Evolutionary conservation across 2,329 filamentous ascomycete genomes (phyloP).

Genomic region (Myrmaecium sp.): DNA sequence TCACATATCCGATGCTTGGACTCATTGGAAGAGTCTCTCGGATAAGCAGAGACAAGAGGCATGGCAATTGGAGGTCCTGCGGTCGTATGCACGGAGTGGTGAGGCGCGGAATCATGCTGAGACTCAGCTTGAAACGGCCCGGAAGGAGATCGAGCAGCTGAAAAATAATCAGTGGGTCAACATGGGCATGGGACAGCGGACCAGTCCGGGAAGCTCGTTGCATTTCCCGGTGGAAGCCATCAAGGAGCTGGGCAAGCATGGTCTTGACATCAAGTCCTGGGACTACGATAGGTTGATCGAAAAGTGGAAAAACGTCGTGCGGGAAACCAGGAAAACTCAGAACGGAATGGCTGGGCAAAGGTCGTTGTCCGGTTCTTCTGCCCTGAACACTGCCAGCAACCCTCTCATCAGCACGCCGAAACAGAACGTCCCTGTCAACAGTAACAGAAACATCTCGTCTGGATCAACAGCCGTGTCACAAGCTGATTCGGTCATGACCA

Average conservation of each 20-base stretch:
- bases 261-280: conserved; percentile 21
- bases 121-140: conserved; percentile 21
- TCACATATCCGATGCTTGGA: conserved; percentile 62
- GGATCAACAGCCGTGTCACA: too few relatives aligned
- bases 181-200: conserved; percentile 5
- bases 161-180: conserved; percentile 14
- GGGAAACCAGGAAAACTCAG: conserved; percentile 13
- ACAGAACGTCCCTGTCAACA: neutral
- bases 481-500: too few relatives aligned
- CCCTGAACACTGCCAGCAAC: conserved; percentile 3
- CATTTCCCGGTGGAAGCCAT: conserved; percentile 19
- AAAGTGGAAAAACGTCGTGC: conserved; percentile 20
- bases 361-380: conserved; percentile 8
- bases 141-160: conserved; percentile 25
- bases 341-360: conserved; percentile 19
- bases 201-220: conserved; percentile 18
- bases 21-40: conserved; percentile 55
- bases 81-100: conserved; percentile 25
- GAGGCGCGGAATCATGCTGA: conserved; percentile 20
- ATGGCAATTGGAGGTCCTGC: conserved; percentile 30
- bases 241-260: conserved; percentile 20
- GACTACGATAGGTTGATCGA: conserved; percentile 24
- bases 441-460: too few relatives aligned
- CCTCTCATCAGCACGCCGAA: conserved; percentile 1
- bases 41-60: conserved; percentile 25